Percentiles rank a stretch among this genome's conserved stretches.
Evolutionary conservation across 2,329 filamentous ascomycete genomes (phyloP).

Genomic region (Lachnellula cervina): DNA sequence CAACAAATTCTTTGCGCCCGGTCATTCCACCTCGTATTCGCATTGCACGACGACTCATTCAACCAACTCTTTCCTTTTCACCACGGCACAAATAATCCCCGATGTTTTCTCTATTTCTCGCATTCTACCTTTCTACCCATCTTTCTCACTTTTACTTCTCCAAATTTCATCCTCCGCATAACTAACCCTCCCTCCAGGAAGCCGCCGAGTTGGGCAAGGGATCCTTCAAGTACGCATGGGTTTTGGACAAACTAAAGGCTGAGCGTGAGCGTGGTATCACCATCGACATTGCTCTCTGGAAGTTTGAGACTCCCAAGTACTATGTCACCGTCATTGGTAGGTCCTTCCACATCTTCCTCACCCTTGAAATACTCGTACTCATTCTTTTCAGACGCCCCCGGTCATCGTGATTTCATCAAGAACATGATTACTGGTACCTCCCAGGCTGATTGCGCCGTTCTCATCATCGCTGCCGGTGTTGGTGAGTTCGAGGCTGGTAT

Average conservation of each 20-base stretch:
- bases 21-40: conserved; percentile 16
- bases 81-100: too few relatives aligned
- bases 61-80: neutral
- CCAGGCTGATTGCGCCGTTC: conserved; percentile 98
- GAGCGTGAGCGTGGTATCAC: conserved; percentile 99
- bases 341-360: conserved; percentile 30
- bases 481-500: conserved; percentile 99
- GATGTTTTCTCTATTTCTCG: too few relatives aligned
- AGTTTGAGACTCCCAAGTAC: conserved; percentile 99
- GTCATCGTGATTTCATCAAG: conserved; percentile 99
- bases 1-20: neutral
- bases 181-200: conserved; percentile 58
- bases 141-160: neutral
- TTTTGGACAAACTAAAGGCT: conserved; percentile 99
- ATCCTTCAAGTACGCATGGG: conserved; percentile 99
- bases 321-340: conserved; percentile 95
- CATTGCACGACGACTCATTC: conserved; percentile 2
- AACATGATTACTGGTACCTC: conserved; percentile 99
- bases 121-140: too few relatives aligned
- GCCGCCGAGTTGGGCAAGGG: conserved; percentile 99
- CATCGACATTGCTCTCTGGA: conserved; percentile 99
- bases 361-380: conserved; percentile 1
- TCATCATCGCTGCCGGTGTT: conserved; percentile 99
- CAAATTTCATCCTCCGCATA: neutral
- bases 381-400: conserved; percentile 71